A percentile compares a stretch with the other conserved stretches of the same genome.
These are phyloP conservation scores for Epichloe aotearoae DNA, from an alignment of 2,329 filamentous ascomycete species.

Conservation along the genomic window DNA sequence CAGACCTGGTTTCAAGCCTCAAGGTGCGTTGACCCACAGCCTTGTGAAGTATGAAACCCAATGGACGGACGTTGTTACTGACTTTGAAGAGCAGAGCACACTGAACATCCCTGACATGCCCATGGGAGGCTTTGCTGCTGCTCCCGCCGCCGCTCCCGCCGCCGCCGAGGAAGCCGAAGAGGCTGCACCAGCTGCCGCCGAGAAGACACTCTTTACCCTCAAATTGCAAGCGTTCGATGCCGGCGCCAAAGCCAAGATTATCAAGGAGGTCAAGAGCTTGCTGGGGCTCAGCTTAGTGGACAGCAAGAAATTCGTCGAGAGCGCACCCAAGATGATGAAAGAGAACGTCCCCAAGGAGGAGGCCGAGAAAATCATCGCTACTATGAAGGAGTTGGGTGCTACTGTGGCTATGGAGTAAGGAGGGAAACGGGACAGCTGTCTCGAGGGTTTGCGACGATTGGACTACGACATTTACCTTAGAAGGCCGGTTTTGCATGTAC, in stretches of 20 bases:
- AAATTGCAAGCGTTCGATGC: conserved; percentile 88
- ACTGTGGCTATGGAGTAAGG: conserved; percentile 81
- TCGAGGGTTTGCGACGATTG: neutral
- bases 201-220: conserved; percentile 94
- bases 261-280: conserved; percentile 98
- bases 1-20: conserved; percentile 83
- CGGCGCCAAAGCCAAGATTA: conserved; percentile 89
- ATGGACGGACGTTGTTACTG: neutral
- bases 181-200: conserved; percentile 75
- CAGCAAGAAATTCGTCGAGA: conserved; percentile 99
- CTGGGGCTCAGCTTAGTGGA: conserved; percentile 92
- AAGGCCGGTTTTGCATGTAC: conserved; percentile 24
- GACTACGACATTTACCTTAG: conserved; percentile 18
- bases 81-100: conserved; percentile 47
- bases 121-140: conserved; percentile 73
- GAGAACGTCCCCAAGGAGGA: conserved; percentile 98
- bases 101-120: conserved; percentile 98
- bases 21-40: conserved; percentile 51
- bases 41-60: neutral
- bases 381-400: conserved; percentile 84
- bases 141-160: conserved; percentile 47
- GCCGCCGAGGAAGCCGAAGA: conserved; percentile 74
- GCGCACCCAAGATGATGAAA: conserved; percentile 96
- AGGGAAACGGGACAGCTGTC: conserved; percentile 5
- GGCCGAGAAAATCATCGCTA: conserved; percentile 93